Conservation (phyloP, 1,139 yeast species). For the Saccharomyces pastorianus region DNA sequence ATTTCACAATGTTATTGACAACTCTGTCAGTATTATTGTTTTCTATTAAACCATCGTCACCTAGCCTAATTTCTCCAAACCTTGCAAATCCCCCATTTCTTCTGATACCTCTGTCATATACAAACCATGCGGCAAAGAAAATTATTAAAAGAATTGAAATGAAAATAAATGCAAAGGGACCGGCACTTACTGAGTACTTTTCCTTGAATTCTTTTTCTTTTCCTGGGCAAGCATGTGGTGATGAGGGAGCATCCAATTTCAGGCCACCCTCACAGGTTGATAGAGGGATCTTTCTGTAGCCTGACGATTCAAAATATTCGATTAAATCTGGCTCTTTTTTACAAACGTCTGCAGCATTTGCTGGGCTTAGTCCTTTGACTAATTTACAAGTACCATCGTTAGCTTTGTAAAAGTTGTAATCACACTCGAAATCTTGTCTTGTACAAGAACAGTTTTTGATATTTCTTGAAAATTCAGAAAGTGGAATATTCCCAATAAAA, state of each 20-base stretch:
- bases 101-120: conserved; percentile 72
- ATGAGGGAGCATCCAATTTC: conserved; percentile 56
- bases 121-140: conserved; percentile 59
- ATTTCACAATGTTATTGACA: conserved; percentile 53
- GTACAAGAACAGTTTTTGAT: conserved; percentile 74
- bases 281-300: conserved; percentile 66
- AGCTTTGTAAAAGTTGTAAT: conserved; percentile 66
- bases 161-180: conserved; percentile 26
- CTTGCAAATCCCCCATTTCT: conserved; percentile 74
- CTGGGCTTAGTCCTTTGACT: conserved; percentile 61
- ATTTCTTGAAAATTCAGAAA: conserved; percentile 51
- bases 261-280: conserved; percentile 72
- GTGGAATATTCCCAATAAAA: conserved; percentile 67
- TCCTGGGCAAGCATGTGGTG: conserved; percentile 74
- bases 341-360: conserved; percentile 61
- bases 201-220: conserved; percentile 57
- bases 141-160: conserved; percentile 42
- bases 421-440: conserved; percentile 89
- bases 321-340: conserved; percentile 43
- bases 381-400: conserved; percentile 81
- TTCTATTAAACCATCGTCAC: conserved; percentile 63
- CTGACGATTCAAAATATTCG: conserved; percentile 73
- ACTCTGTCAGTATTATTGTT: conserved; percentile 55
- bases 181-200: conserved; percentile 42
- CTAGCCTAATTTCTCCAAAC: conserved; percentile 81